phyloP scores from a whole-genome alignment of 371 early-diverging fungal genomes.

The Mucor lusitanicus region DNA sequence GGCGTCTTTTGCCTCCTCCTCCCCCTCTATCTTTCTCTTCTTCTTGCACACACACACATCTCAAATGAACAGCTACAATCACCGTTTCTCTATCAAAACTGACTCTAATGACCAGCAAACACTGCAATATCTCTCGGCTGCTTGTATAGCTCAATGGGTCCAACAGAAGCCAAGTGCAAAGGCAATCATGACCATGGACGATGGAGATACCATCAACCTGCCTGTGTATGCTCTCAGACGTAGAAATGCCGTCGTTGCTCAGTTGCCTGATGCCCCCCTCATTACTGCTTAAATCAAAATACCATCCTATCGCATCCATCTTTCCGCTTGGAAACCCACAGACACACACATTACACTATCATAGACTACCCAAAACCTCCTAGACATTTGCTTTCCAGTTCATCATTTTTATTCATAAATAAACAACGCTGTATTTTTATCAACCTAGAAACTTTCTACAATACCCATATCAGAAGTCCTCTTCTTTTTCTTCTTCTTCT shows the following conservation, averaged over 20 bases:
- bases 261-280: constrained; percentile 40
- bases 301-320: background rate
- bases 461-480: constrained; percentile 30
- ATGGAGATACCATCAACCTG: constrained; percentile 36
- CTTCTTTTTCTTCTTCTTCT: constrained; percentile 63
- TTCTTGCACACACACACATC: background rate
- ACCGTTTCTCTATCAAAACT: constrained; percentile 29
- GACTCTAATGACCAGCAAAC: constrained; percentile 22
- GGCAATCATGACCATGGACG: constrained; percentile 36
- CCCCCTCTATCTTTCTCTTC: background rate
- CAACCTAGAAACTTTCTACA: background rate
- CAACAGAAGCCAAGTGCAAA: constrained; percentile 30
- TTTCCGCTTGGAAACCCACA: no score
- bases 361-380: background rate
- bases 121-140: constrained; percentile 27
- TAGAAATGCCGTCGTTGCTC: constrained; percentile 42
- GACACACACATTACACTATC: background rate
- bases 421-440: background rate
- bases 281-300: constrained; percentile 18
- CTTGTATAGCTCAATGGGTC: constrained; percentile 31
- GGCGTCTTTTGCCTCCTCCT: background rate
- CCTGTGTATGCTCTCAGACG: constrained; percentile 46
- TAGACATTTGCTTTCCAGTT: background rate
- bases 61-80: constrained; percentile 13
- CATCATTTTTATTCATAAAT: background rate